Base-by-base conservation (phyloP, 1,284 basidiomycete genomes). In the Fomitopsis schrenkii region DNA sequence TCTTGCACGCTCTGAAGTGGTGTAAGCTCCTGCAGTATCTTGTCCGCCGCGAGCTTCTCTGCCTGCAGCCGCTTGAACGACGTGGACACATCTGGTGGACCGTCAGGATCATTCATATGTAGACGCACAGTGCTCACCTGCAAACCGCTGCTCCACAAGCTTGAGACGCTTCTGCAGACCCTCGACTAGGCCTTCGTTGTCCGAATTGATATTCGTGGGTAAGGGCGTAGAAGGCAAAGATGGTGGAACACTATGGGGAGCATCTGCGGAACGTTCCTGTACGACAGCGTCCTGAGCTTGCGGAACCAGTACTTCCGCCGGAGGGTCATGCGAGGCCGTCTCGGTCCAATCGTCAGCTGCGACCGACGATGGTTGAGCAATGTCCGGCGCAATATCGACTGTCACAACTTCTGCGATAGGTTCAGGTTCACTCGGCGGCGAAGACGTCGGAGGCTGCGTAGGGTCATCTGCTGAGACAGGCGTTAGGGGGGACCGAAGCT, bases 41-140 rank as follows among this genome's bases (percentile, higher is more conserved):
- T 75, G 70, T 94, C 91, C n/a, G 86, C 88, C 6, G 86, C 86
- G 26, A 77, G 71, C 67, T 87, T 88, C 72, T 91, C 89, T 0
- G 83, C 82, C 64, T 90, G 90, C 26, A 93, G 75, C 63, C 83
- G 79, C 71, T 90, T 89, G 77, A 90, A 91, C 4, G 91, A 90
- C 0, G 79, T 82, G 5, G 91, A 91, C 2, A 92, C 83, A 70
- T 92, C 91, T 93, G 5, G 5, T 41, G 4, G 7, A 42, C 5
- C 38, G 59, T 5, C 62, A 57, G 17, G 2, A 35, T 15, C 58
- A 60, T 1, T 45, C 48, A 61, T 58, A 53, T 57, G 54, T 59
- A 36, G 42, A 58, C 42, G 36, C 62, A 17, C 14, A 9, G 9
- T 2, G 66, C 76, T 42, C 72, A 88, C 91, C 90, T 64, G 83